Conservation (phyloP, 2,329 filamentous ascomycete genomes). For the Blastomyces silverae region DNA sequence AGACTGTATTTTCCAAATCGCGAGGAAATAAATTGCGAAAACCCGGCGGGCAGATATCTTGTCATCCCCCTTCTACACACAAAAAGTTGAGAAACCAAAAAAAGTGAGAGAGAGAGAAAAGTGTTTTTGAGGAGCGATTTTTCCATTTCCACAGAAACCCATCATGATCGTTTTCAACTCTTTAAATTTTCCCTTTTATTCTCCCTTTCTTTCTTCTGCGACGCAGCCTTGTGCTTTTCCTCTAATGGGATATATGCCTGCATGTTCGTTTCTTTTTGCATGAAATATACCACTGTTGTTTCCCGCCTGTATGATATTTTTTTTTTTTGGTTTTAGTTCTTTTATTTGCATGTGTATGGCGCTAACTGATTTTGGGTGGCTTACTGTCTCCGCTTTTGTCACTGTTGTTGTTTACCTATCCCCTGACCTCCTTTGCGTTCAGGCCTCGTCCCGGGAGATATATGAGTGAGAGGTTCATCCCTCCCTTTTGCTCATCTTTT, state of each 20-base stretch:
- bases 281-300: constrained; percentile 15
- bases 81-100: constrained; percentile 1
- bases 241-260: constrained; percentile 12
- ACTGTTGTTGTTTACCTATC: neutral
- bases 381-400: constrained; percentile 1
- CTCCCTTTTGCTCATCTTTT: neutral
- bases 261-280: constrained; percentile 7
- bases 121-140: constrained; percentile 3
- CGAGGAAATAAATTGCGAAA: constrained; percentile 10
- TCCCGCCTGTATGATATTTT: constrained; percentile 11
- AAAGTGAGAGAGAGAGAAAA: constrained; percentile 3
- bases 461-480: neutral
- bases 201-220: neutral
- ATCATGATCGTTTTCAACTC: constrained; percentile 5
- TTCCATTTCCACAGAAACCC: neutral
- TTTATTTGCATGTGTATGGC: constrained; percentile 11
- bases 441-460: neutral
- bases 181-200: neutral
- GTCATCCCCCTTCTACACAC: neutral
- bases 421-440: neutral
- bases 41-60: neutral
- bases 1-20: constrained; percentile 11
- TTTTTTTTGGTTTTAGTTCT: too few relatives aligned
- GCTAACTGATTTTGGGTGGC: constrained; percentile 7
- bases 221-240: neutral